Conservation (phyloP, 805 yeast genomes). For the Metschnikowia sp. region DNA sequence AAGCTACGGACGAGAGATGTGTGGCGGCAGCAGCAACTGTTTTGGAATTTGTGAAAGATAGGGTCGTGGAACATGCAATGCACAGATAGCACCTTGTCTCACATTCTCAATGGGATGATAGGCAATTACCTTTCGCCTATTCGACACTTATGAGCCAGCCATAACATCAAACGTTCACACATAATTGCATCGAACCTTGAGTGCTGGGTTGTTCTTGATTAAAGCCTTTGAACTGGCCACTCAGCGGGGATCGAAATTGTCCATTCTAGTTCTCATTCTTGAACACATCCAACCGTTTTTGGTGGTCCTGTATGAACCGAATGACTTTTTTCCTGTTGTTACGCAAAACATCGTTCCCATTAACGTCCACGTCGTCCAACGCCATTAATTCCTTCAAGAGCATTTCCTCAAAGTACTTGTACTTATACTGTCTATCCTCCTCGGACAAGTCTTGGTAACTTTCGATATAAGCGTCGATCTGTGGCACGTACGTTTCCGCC, state of each 20-base stretch:
- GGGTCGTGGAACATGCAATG: too few species aligned
- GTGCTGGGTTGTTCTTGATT: too few species aligned
- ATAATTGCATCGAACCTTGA: too few species aligned
- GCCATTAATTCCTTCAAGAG: constrained; percentile 62
- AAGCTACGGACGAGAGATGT: neutral
- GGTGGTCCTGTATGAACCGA: constrained; percentile 56
- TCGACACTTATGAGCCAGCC: too few species aligned
- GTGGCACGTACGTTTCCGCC: constrained; percentile 38
- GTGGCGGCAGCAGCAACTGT: too few species aligned
- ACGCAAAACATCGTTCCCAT: constrained; percentile 50
- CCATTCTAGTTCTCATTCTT: constrained; percentile 24
- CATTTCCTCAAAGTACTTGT: constrained; percentile 62
- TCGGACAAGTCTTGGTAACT: constrained; percentile 8
- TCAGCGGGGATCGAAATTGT: too few species aligned
- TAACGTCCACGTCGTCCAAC: constrained; percentile 61
- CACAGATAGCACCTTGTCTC: too few species aligned
- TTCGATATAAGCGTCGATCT: constrained; percentile 15
- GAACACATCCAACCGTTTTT: constrained; percentile 52
- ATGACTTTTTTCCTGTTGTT: constrained; percentile 57
- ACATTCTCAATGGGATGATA: too few species aligned
- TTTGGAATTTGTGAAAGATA: too few species aligned
- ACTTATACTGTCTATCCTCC: constrained; percentile 41
- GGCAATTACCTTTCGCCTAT: too few species aligned
- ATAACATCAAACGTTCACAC: too few species aligned
- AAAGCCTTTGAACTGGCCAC: too few species aligned